Base-by-base conservation (phyloP, 345 rosid genomes). In the Lumnitzera racemosa region DNA sequence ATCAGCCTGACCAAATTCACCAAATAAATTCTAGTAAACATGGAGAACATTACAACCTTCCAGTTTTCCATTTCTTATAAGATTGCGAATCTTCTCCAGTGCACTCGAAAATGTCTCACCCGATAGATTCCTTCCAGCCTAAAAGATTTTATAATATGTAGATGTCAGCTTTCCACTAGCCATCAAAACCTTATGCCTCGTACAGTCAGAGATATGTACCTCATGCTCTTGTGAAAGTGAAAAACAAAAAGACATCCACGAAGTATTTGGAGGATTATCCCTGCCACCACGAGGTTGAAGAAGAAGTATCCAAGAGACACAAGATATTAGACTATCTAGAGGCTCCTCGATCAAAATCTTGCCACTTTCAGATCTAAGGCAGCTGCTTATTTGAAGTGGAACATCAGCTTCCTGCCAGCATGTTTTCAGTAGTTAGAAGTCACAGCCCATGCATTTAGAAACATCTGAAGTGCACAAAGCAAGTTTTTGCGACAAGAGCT, bases 201-300 rank as follows among this genome's bases (percentile, higher is more conserved):
- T 55, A 59, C 17, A 29, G 53, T 55, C n/a, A 65, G 61, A 31
- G 60, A 15, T 20, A 31, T 46, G 6, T 83, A 83, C 95, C 90
- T 87, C 95, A 72, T 70, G 79, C 46, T 90, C 95, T 74, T 85
- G 97, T 2, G 97, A 83, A 76, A 90, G 87, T 56, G 97, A 81
- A 78, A 90, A 90, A 65, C 91, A 88, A 68, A 87, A 79, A 68
- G 84, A 78, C 51, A 84, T 58, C 88, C 86, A 78, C 4, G 79
- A 53, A 16, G 81, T 64, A 73, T 84, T 78, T 25, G 69, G 64
- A 52, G 75, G 64, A 60, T 49, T 56, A 62, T 71, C 71, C 47
- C 70, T 55, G 77, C 65, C 78, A 61, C 80, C 78, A 59, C 64
- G 79, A 8, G 78, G 77, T 74, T 83, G 89, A 70, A 86, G 81